Percentiles rank a stretch among this genome's conserved stretches.
Conservation (phyloP, 2,329 filamentous ascomycete species). For the Talaromyces sp. region DNA sequence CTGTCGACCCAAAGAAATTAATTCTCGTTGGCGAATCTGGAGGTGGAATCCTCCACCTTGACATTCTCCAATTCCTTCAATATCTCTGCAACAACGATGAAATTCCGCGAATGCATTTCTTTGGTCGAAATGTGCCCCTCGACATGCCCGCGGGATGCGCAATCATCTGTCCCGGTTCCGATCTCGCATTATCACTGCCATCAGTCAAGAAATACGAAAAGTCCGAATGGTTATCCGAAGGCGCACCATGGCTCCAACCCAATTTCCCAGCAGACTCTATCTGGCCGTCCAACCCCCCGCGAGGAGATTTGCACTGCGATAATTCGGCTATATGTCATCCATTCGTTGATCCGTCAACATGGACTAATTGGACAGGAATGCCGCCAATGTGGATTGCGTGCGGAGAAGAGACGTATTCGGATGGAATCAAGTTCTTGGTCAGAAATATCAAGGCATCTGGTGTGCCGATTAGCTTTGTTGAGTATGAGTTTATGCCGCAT, state of each 20-base stretch:
- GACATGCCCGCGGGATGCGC: slow-evolving; percentile 4
- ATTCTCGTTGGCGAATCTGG: slow-evolving; percentile 7
- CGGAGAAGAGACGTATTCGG: slow-evolving; percentile 3
- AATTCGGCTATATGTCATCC: slow-evolving; percentile 5
- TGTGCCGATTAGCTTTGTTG: background rate
- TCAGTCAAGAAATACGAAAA: slow-evolving; percentile 3
- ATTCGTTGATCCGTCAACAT: slow-evolving; percentile 2
- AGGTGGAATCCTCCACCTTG: background rate
- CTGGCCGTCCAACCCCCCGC: slow-evolving; percentile 1
- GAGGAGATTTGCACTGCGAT: slow-evolving; percentile 8
- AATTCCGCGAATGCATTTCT: background rate
- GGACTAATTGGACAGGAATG: slow-evolving; percentile 3
- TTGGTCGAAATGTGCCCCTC: background rate
- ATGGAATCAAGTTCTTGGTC: slow-evolving; percentile 5
- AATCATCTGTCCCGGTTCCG: background rate
- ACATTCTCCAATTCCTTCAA: slow-evolving; percentile 1
- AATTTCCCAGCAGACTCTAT: background rate
- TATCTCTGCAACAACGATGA: background rate
- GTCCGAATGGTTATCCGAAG: background rate
- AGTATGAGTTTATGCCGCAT: slow-evolving; percentile 10
- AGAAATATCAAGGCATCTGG: background rate
- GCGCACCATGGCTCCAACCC: background rate
- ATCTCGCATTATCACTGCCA: background rate
- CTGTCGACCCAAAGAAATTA: slow-evolving; percentile 7
- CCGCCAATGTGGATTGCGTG: slow-evolving; percentile 11